phyloP scores from a whole-genome alignment of 1,139 yeast species.

The Debaryomyces fabryi region DNA sequence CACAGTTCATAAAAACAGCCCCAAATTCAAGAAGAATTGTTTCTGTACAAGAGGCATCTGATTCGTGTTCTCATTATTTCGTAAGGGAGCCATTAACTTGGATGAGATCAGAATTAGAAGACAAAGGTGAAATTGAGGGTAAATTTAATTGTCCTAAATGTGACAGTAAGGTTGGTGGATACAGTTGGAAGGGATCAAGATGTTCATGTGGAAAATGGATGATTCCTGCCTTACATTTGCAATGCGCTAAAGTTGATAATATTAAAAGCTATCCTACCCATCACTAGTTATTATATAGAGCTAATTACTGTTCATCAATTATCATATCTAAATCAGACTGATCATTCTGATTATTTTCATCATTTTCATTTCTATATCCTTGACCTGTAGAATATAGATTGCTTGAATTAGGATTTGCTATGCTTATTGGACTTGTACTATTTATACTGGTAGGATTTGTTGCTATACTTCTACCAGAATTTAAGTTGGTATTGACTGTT shows the following conservation, averaged over 20 bases:
- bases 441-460: slow-evolving; percentile 26
- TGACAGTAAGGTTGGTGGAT: slow-evolving; percentile 80
- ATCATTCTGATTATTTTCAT: slow-evolving; percentile 23
- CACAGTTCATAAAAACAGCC: slow-evolving; percentile 63
- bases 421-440: slow-evolving; percentile 14
- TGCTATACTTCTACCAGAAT: slow-evolving; percentile 22
- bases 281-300: slow-evolving; percentile 5
- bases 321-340: slow-evolving; percentile 54
- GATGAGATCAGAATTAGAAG: slow-evolving; percentile 81
- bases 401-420: slow-evolving; percentile 5
- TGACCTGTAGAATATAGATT: slow-evolving; percentile 7
- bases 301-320: slow-evolving; percentile 31
- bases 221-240: slow-evolving; percentile 86
- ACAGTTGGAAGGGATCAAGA: slow-evolving; percentile 92
- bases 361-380: slow-evolving; percentile 16
- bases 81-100: slow-evolving; percentile 84
- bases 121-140: slow-evolving; percentile 77
- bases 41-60: slow-evolving; percentile 56
- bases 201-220: slow-evolving; percentile 98
- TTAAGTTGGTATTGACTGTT: slow-evolving; percentile 15
- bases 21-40: slow-evolving; percentile 62
- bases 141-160: slow-evolving; percentile 86
- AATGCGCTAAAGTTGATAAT: slow-evolving; percentile 78
- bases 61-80: slow-evolving; percentile 74
- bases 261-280: slow-evolving; percentile 26